Evolutionary conservation across 2,329 filamentous ascomycete genomes (phyloP).

Genomic region (Talaromyces sp.): DNA sequence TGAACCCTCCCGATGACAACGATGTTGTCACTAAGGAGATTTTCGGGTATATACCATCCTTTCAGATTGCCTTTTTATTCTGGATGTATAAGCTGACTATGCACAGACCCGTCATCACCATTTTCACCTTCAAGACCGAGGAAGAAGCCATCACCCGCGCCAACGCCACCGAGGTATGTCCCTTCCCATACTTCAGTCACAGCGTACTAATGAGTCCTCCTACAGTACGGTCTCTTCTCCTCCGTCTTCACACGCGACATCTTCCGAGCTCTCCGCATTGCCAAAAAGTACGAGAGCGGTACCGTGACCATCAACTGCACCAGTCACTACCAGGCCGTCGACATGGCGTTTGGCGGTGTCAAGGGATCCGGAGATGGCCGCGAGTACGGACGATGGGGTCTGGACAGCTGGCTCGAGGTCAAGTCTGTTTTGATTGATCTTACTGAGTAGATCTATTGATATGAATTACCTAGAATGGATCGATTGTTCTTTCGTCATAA

Average conservation of each 20-base stretch:
- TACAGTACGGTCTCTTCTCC: not conserved
- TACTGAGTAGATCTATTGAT: not conserved
- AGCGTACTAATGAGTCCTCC: not conserved
- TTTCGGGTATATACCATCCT: constrained; percentile 62
- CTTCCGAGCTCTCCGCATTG: constrained; percentile 59
- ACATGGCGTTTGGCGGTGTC: constrained; percentile 19
- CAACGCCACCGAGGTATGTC: constrained; percentile 56
- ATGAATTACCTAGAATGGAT: not conserved
- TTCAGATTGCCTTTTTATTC: too few species aligned
- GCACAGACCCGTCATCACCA: constrained; percentile 1
- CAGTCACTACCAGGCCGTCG: constrained; percentile 8
- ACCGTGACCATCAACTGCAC: constrained; percentile 19
- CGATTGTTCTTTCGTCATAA: not conserved
- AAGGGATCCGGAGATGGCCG: constrained; percentile 20
- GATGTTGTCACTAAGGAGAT: constrained; percentile 68
- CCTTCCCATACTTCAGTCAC: not conserved
- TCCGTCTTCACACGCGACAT: constrained; percentile 57
- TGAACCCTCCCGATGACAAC: constrained; percentile 55
- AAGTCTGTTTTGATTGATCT: constrained; percentile 4
- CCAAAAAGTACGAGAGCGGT: constrained; percentile 26
- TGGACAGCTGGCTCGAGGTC: constrained; percentile 1
- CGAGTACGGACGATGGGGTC: constrained; percentile 11
- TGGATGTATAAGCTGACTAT: constrained; percentile 55
- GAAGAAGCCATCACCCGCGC: constrained; percentile 65
- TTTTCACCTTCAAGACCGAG: constrained; percentile 47